phyloP scores from a whole-genome alignment of 345 rosid genomes.

The Sapria himalayana region DNA sequence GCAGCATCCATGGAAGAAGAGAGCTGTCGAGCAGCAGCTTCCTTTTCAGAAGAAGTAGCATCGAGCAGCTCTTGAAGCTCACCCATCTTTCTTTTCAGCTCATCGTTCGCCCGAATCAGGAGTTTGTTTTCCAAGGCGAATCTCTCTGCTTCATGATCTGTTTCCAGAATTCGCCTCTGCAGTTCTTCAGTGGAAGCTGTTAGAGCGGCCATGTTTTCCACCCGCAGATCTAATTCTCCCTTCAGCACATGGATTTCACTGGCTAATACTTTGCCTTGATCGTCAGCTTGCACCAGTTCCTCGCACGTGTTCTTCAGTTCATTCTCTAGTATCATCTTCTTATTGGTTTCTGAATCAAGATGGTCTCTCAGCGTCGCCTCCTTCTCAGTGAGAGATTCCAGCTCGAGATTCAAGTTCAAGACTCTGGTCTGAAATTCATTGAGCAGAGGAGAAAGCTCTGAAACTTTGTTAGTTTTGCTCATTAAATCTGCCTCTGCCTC shows the following conservation, averaged over 20 bases:
- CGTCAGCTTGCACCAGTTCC: slow-evolving; percentile 38
- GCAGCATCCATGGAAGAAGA: slow-evolving; percentile 24
- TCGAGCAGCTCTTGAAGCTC: slow-evolving; percentile 54
- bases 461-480: slow-evolving; percentile 24
- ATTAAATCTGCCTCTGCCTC: slow-evolving; percentile 48
- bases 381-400: slow-evolving; percentile 36
- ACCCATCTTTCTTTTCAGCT: slow-evolving; percentile 50
- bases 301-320: slow-evolving; percentile 42
- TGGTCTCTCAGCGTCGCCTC: slow-evolving; percentile 41
- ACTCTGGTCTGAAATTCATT: slow-evolving; percentile 47
- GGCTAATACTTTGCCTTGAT: slow-evolving; percentile 33
- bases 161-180: slow-evolving; percentile 29
- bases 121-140: slow-evolving; percentile 44
- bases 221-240: slow-evolving; percentile 47
- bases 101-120: slow-evolving; percentile 50
- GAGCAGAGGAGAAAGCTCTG: slow-evolving; percentile 52
- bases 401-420: slow-evolving; percentile 51
- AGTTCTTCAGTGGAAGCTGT: slow-evolving; percentile 48
- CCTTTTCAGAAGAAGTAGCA: slow-evolving; percentile 48
- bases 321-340: slow-evolving; percentile 53
- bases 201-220: slow-evolving; percentile 29
- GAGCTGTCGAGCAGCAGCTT: slow-evolving; percentile 28
- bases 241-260: too few relatives aligned
- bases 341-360: slow-evolving; percentile 30
- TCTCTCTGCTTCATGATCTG: slow-evolving; percentile 35